Evolutionary conservation across 148 eudicot genomes (phyloP), one percentile per base, ranked within the genome.

Genomic region (Diospyros lotus): DNA sequence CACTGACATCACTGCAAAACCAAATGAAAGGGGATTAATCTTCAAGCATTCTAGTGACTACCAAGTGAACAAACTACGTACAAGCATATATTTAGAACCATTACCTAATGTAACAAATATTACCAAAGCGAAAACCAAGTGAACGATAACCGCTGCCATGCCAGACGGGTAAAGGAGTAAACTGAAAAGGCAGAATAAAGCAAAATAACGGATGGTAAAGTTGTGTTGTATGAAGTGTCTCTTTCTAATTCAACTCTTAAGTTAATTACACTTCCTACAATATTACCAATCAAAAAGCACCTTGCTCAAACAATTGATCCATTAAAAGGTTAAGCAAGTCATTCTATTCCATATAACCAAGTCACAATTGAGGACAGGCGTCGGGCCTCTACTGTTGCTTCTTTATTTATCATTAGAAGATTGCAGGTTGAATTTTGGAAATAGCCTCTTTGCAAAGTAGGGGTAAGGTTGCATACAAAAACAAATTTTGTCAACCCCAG

Each of bases 161-260:
- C 99, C 99, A 95, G 74, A 95, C 99, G 11, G 99, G 99, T 80
- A 95, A 82, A 54, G 99, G 99, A 77, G 91, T 93, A 66, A 95
- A 64, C 99, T 95, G 89, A 68, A 4, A 48, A 80, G 68, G 45
- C 76, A 77, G 44, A 53, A 72, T 51, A 69, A 3, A 67, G 55
- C 38, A 1, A 64, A 14, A 73, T 28, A n/a, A 51, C 9, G 2
- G 6, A 41, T 17, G n/a, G 1, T 17, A 64, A 55, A 15, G 28
- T 11, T 6, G 14, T 38, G 42, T 62, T 5, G 1, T 15, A 40
- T 15, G 6, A 8, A 46, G 41, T 64, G 40, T 15, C 39, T 41
- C 28, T 53, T 12, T 10, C 10, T 4, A 14, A 43, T 9, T 9
- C 46, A 52, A 51, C 42, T 40, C 38, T 13, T 13, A 51, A 73